These are phyloP conservation scores for Lodderomyces parapsilosis DNA, from an alignment of 1,139 yeast species.

Conservation along the genomic window DNA sequence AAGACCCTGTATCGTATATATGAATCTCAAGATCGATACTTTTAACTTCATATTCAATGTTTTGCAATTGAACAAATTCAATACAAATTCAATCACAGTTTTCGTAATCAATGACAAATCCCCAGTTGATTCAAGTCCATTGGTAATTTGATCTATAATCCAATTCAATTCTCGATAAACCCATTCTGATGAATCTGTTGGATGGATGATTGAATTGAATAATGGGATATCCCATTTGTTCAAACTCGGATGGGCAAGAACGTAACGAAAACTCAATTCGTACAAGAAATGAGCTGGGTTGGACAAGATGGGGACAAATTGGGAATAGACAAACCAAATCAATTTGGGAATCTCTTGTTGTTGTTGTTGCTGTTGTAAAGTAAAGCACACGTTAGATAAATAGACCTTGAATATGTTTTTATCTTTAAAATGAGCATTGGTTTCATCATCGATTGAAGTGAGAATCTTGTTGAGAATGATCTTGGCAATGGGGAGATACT, in stretches of 20 bases:
- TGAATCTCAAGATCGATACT: constrained; percentile 37
- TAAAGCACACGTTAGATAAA: constrained; percentile 58
- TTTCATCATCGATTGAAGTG: constrained; percentile 25
- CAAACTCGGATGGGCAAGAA: constrained; percentile 56
- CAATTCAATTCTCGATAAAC: constrained; percentile 63
- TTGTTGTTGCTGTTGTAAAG: constrained; percentile 22
- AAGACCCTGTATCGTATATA: constrained; percentile 51
- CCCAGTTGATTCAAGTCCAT: constrained; percentile 41
- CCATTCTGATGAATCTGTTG: constrained; percentile 42
- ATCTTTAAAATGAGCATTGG: constrained; percentile 50
- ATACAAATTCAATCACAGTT: constrained; percentile 63
- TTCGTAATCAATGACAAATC: constrained; percentile 56
- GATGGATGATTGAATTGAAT: constrained; percentile 44
- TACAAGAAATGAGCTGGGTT: constrained; percentile 74
- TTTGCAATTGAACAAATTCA: constrained; percentile 55
- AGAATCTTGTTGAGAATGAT: constrained; percentile 45
- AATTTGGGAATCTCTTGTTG: constrained; percentile 29
- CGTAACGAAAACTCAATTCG: constrained; percentile 63
- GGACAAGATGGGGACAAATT: constrained; percentile 53
- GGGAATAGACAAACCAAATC: constrained; percentile 48
- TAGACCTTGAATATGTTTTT: constrained; percentile 55
- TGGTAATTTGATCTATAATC: constrained; percentile 54
- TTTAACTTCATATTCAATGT: constrained; percentile 41
- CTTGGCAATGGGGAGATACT: constrained; percentile 25
- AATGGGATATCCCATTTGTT: constrained; percentile 65